These are phyloP conservation scores for Pythium coloratum DNA, from an alignment of 352 stramenopile species.

Conservation along the genomic window DNA sequence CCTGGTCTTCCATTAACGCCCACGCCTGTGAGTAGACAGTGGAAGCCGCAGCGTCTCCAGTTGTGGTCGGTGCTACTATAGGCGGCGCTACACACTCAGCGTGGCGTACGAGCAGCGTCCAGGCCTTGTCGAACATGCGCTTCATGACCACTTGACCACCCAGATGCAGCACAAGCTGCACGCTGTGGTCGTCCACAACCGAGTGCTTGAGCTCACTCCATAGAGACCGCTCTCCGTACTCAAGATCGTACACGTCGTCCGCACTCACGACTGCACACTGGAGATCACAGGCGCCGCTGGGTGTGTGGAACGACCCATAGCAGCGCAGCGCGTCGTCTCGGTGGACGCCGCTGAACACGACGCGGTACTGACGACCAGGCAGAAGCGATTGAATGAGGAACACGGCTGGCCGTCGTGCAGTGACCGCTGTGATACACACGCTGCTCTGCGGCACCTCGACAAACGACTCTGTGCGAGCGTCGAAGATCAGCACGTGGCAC, in stretches of 20 bases:
- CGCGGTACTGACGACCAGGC: conserved; percentile 50
- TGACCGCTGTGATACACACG: conserved; percentile 23
- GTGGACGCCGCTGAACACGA: conserved; percentile 61
- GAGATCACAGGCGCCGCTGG: conserved; percentile 31
- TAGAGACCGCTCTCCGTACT: conserved; percentile 43
- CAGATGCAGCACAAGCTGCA: conserved; percentile 61
- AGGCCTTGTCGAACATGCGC: conserved; percentile 70
- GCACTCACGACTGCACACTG: conserved; percentile 45
- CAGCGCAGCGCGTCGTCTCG: conserved; percentile 36
- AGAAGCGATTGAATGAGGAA: conserved; percentile 50
- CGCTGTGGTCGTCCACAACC: conserved; percentile 31
- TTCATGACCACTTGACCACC: conserved; percentile 69
- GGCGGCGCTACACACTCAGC: conserved; percentile 28
- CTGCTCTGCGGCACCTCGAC: conserved; percentile 40
- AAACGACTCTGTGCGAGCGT: conserved; percentile 37
- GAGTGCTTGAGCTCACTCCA: conserved; percentile 43
- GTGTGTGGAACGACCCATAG: conserved; percentile 48
- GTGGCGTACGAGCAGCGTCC: conserved; percentile 55
- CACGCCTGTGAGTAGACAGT: conserved; percentile 28
- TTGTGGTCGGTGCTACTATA: conserved; percentile 2
- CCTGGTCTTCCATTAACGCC: conserved; percentile 44
- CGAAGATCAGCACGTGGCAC: conserved; percentile 52
- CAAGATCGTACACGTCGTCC: conserved; percentile 47
- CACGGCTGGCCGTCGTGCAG: conserved; percentile 34
- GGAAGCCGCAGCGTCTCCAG: not conserved